Conservation (phyloP, 2,329 filamentous ascomycete genomes). For the Karstenula rhodostoma region DNA sequence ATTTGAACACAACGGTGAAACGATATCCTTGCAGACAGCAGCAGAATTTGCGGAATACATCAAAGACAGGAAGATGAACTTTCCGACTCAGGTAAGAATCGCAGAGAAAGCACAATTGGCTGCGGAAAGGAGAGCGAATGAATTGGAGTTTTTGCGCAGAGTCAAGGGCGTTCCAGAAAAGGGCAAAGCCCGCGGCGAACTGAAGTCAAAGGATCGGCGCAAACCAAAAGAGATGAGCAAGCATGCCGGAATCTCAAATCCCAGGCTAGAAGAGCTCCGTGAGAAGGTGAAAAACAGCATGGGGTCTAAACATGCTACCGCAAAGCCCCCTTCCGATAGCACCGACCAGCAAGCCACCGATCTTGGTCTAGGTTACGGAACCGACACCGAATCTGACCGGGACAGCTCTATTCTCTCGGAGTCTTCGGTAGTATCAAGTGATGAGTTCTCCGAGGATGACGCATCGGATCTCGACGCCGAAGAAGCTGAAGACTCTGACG, state of each 20-base stretch:
- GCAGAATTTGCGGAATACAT: slow-evolving; percentile 82
- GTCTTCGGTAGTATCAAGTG: slow-evolving; percentile 45
- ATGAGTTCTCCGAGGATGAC: slow-evolving; percentile 21
- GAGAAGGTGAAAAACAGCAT: slow-evolving; percentile 46
- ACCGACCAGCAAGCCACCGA: slow-evolving; percentile 23
- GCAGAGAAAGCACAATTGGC: slow-evolving; percentile 66
- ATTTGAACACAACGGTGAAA: slow-evolving; percentile 65
- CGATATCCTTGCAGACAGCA: slow-evolving; percentile 61
- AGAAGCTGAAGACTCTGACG: slow-evolving; percentile 41
- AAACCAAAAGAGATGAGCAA: slow-evolving; percentile 16
- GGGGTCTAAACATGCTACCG: slow-evolving; percentile 24
- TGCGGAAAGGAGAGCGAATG: slow-evolving; percentile 31
- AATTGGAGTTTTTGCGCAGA: slow-evolving; percentile 52
- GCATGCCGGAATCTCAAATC: slow-evolving; percentile 15
- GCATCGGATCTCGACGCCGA: slow-evolving; percentile 26
- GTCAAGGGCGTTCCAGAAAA: slow-evolving; percentile 33
- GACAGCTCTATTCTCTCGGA: slow-evolving; percentile 25
- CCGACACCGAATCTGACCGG: slow-evolving; percentile 29
- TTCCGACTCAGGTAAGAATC: slow-evolving; percentile 77
- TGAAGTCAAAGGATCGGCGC: not conserved
- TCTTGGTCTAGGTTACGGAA: slow-evolving; percentile 43
- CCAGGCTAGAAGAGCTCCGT: slow-evolving; percentile 45
- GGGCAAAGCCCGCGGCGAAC: slow-evolving; percentile 15
- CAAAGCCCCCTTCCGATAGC: not conserved
- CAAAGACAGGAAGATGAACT: slow-evolving; percentile 79